Evolutionary conservation across 768 basidiomycete species (phyloP), one percentile per base, ranked within the genome.

Genomic region (Xerocomellus amylosporus): DNA sequence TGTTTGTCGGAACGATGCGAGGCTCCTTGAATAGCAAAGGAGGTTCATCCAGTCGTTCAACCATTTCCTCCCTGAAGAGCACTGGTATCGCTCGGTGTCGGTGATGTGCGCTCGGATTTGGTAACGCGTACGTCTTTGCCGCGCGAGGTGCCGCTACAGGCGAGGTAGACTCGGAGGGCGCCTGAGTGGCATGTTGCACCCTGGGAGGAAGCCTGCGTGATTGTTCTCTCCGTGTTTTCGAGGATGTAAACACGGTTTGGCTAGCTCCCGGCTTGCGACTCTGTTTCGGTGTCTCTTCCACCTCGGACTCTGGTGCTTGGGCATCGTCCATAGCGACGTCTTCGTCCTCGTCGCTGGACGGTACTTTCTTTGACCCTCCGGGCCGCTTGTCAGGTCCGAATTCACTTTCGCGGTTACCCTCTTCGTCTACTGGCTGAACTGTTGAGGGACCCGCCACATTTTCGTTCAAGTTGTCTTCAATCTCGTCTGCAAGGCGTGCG

Each of bases 41-140:
- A 30, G 63, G 69, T 17, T 73, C 63, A 6, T 71, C 66, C 6
- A 91, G 77, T n/a, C 87, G 77, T 68, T 89, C 87, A 14, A 84
- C 70, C 50, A 57, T 80, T 44, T 74, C 79, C n/a, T 67, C 62
- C 39, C 75, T 77, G 24, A 75, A 73, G 63, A 80, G 82, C 5
- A 90, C 70, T 0, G 88, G 84, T 6, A 83, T 74, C 13, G 87
- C 83, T 26, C 86, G 75, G 64, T 92, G 89, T 45, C 89, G 78
- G 66, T 91, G 89, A 55, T 90, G 82, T 1, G 84, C 73, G 55
- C 79, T 86, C 1, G 86, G 86, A 13, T 79, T 80, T 1, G 86
- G 87, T 13, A 86, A 74, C 17, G 76, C 70, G 56, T 86, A 82
- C 63, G 75, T 80, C 64, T 85, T 72, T 8, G 59, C 57, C 6